phyloP scores from a whole-genome alignment of 2,329 filamentous ascomycete species.

The Rhynchosporium graminicola region DNA sequence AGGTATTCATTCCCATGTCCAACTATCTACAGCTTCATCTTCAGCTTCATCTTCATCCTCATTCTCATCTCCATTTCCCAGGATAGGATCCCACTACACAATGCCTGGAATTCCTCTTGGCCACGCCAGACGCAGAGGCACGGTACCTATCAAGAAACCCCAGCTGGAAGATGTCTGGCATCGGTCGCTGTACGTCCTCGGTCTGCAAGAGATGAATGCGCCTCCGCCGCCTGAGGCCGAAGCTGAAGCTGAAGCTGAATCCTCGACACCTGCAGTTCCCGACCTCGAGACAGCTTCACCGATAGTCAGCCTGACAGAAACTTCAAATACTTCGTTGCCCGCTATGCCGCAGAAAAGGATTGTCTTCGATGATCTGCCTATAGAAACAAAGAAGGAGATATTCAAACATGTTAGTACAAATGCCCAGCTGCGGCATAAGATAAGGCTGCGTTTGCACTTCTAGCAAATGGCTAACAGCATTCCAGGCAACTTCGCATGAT shows the following conservation, averaged over 20 bases:
- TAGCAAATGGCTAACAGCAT: not conserved
- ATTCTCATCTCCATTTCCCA: too few species aligned
- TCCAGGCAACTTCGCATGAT: constrained; percentile 53
- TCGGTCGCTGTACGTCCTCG: constrained; percentile 15
- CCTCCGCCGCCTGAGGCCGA: not conserved
- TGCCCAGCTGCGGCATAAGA: not conserved
- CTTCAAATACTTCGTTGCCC: not conserved
- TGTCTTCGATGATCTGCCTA: constrained; percentile 11
- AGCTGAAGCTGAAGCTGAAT: not conserved
- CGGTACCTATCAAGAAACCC: constrained; percentile 12
- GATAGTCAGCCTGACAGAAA: not conserved
- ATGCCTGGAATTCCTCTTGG: constrained; percentile 8
- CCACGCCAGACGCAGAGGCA: constrained; percentile 10
- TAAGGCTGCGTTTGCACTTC: not conserved
- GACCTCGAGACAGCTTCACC: constrained; percentile 4
- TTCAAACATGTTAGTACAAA: constrained; percentile 16
- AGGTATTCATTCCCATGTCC: not conserved
- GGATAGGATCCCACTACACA: not conserved
- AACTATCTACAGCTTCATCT: constrained; percentile 9
- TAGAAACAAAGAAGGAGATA: constrained; percentile 16
- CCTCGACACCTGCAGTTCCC: not conserved
- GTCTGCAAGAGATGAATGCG: constrained; percentile 14
- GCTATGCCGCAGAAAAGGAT: not conserved
- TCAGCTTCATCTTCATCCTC: not conserved
- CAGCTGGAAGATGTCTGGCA: constrained; percentile 17